Evolutionary conservation across 2,329 filamentous ascomycete genomes (phyloP).

Genomic region (Cadophora gregata): DNA sequence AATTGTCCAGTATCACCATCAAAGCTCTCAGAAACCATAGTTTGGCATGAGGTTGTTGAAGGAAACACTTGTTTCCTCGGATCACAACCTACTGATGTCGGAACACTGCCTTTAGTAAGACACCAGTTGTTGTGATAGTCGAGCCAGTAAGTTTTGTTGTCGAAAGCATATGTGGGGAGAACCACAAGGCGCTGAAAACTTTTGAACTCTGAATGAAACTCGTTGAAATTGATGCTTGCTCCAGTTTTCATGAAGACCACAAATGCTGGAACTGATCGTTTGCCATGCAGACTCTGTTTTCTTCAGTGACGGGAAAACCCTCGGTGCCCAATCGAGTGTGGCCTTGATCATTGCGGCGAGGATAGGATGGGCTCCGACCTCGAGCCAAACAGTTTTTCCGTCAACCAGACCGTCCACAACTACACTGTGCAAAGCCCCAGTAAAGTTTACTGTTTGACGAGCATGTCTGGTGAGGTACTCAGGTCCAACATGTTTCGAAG

Average conservation of each 20-base stretch:
- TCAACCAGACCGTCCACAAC: slow-evolving; percentile 64
- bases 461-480: slow-evolving; percentile 68
- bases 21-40: too few species aligned
- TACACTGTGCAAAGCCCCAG: slow-evolving; percentile 62
- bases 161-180: slow-evolving; percentile 70
- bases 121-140: slow-evolving; percentile 60
- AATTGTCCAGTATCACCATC: too few species aligned
- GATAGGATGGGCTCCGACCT: slow-evolving; percentile 75
- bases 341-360: slow-evolving; percentile 72
- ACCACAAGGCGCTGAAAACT: slow-evolving; percentile 61
- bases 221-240: slow-evolving; percentile 70
- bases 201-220: slow-evolving; percentile 69
- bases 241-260: slow-evolving; percentile 67
- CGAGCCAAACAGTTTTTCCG: slow-evolving; percentile 70
- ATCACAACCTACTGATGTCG: neutral
- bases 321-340: slow-evolving; percentile 36
- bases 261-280: slow-evolving; percentile 60
- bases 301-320: slow-evolving; percentile 54
- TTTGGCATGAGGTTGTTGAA: too few species aligned
- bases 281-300: slow-evolving; percentile 63
- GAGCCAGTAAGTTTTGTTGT: slow-evolving; percentile 72
- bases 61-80: slow-evolving; percentile 45
- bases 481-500: slow-evolving; percentile 60
- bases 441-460: slow-evolving; percentile 73
- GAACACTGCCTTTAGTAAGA: slow-evolving; percentile 54